Percentiles rank a stretch among this genome's conserved stretches.
These are phyloP conservation scores for Suillus hirtellus DNA, from an alignment of 768 basidiomycete genomes.

Conservation along the genomic window DNA sequence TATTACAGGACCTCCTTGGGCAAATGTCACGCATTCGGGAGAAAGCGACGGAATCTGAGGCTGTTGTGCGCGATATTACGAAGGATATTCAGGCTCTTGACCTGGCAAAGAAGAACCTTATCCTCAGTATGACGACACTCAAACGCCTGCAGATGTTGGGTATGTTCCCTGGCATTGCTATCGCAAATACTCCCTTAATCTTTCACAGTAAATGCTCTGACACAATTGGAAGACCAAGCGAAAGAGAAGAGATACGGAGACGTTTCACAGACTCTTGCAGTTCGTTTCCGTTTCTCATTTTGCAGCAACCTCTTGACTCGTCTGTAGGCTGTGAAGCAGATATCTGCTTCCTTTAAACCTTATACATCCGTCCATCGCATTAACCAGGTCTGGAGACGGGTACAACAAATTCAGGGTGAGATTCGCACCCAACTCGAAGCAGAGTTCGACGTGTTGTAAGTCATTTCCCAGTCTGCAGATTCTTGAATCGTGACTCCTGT, in stretches of 20 bases:
- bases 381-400: conserved; percentile 72
- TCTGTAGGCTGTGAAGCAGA: conserved; percentile 81
- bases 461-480: conserved; percentile 14
- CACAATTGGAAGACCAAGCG: conserved; percentile 77
- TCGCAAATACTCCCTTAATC: conserved; percentile 7
- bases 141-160: conserved; percentile 94
- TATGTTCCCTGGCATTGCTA: conserved; percentile 36
- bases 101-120: conserved; percentile 90
- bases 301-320: conserved; percentile 3
- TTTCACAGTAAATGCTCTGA: conserved; percentile 71
- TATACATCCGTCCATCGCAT: conserved; percentile 78
- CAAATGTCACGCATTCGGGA: conserved; percentile 97
- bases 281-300: conserved; percentile 29
- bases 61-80: conserved; percentile 92
- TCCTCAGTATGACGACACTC: conserved; percentile 84
- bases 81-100: conserved; percentile 96
- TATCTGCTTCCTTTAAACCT: conserved; percentile 77
- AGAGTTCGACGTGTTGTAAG: conserved; percentile 93
- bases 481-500: conserved; percentile 7
- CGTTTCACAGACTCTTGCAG: conserved; percentile 79
- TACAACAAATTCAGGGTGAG: conserved; percentile 81
- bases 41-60: conserved; percentile 96
- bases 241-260: conserved; percentile 80
- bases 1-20: conserved; percentile 77
- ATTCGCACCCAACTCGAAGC: conserved; percentile 78